phyloP scores from a whole-genome alignment of 495 filamentous ascomycete species.

The Elaphomyces granulatus region DNA sequence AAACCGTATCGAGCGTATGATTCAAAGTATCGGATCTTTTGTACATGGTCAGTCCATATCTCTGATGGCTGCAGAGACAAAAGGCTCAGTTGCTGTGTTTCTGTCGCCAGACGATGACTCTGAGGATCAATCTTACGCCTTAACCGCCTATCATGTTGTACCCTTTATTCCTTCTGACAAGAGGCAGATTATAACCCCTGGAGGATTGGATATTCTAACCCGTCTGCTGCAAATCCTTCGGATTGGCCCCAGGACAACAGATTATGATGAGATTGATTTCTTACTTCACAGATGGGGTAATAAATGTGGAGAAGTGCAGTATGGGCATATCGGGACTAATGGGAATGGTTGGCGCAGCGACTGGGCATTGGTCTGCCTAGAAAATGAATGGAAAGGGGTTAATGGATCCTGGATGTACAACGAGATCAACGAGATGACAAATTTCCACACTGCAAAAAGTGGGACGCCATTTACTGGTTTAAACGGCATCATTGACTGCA shows the following conservation, averaged over 20 bases:
- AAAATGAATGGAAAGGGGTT: conserved; percentile 1
- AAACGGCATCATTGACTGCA: conserved; percentile 1
- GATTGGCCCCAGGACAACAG: too few species aligned
- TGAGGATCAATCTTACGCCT: conserved; percentile 1
- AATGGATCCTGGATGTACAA: conserved; percentile 3
- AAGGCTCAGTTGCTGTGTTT: conserved; percentile 7
- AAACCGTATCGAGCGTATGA: conserved; percentile 1
- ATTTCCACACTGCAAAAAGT: too few species aligned
- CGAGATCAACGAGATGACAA: too few species aligned
- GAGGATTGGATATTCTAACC: conserved; percentile 3
- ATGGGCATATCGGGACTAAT: conserved; percentile 2
- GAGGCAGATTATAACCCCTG: conserved; percentile 1
- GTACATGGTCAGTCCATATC: conserved; percentile 6
- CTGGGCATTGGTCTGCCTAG: conserved; percentile 3
- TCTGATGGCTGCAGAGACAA: conserved; percentile 2
- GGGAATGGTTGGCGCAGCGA: conserved; percentile 2
- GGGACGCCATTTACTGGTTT: conserved; percentile 1
- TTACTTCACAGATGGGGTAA: conserved; percentile 1
- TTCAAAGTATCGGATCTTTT: neutral
- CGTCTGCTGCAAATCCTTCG: neutral
- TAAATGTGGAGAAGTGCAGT: conserved; percentile 1
- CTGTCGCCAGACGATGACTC: neutral
- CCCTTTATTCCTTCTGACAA: neutral
- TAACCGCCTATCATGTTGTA: conserved; percentile 5
- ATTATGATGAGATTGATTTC: conserved; percentile 1